These are phyloP conservation scores for Iberis pinnata DNA, from an alignment of 345 rosid species.

Conservation along the genomic window DNA sequence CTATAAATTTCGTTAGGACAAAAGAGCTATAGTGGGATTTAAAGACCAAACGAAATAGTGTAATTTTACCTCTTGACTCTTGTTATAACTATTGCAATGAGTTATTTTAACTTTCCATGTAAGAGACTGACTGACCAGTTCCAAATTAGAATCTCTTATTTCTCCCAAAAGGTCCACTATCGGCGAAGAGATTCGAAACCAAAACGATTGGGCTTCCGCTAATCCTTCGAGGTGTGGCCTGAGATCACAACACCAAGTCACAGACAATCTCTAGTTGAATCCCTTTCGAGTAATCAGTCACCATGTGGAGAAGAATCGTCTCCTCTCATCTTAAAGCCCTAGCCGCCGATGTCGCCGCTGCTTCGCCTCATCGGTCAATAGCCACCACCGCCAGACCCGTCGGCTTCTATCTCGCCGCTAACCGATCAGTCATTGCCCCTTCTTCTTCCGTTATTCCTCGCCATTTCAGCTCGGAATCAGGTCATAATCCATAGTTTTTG, in stretches of 20 bases:
- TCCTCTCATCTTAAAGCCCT: constrained; percentile 69
- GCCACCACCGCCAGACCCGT: constrained; percentile 29
- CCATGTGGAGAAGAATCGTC: constrained; percentile 77
- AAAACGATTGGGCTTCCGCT: neutral
- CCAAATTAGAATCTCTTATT: neutral
- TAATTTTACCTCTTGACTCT: too few relatives aligned
- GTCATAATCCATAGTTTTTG: neutral
- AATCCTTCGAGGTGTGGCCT: too few relatives aligned
- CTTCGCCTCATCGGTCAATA: constrained; percentile 35
- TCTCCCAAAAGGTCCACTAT: neutral
- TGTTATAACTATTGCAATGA: too few relatives aligned
- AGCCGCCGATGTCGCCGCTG: constrained; percentile 32
- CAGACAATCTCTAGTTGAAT: too few relatives aligned
- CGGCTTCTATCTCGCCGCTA: constrained; percentile 18
- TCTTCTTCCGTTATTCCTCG: constrained; percentile 19
- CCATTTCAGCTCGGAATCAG: constrained; percentile 43
- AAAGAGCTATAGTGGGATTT: too few relatives aligned
- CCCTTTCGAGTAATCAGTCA: constrained; percentile 7
- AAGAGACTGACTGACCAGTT: neutral
- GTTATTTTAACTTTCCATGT: neutral
- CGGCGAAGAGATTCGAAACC: neutral
- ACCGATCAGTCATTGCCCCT: constrained; percentile 34
- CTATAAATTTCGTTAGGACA: too few relatives aligned
- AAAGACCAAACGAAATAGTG: too few relatives aligned
- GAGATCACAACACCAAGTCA: too few relatives aligned